Evolutionary conservation across 1,284 basidiomycete species (phyloP).

Genomic region (Fomes fomentarius): DNA sequence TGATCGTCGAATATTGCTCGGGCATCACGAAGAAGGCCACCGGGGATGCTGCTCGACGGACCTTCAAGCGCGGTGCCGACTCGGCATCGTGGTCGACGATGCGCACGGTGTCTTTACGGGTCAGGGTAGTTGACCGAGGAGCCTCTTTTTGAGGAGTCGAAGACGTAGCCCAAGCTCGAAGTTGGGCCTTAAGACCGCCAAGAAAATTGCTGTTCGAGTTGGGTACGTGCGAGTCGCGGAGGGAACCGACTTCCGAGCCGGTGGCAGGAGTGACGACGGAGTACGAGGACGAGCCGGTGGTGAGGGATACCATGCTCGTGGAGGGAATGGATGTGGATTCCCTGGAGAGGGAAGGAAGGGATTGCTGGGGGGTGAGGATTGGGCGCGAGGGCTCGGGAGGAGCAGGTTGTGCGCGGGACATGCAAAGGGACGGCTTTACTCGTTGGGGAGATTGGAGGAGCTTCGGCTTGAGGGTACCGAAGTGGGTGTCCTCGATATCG

Average conservation of each 20-base stretch:
- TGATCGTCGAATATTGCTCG: conserved; percentile 11
- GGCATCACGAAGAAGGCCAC: conserved; percentile 21
- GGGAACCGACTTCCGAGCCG: conserved; percentile 17
- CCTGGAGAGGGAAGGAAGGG: conserved; percentile 30
- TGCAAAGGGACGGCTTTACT: conserved; percentile 50
- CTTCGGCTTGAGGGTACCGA: conserved; percentile 39
- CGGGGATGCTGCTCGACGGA: conserved; percentile 15
- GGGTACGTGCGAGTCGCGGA: conserved; percentile 16
- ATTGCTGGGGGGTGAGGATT: conserved; percentile 34
- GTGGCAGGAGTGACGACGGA: conserved; percentile 35
- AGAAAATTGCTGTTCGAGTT: conserved; percentile 23
- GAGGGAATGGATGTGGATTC: conserved; percentile 29
- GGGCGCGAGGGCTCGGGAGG: conserved; percentile 36
- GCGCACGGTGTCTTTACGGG: conserved; percentile 15
- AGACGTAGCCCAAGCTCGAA: conserved; percentile 25
- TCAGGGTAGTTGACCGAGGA: conserved; percentile 25
- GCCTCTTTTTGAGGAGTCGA: conserved; percentile 19
- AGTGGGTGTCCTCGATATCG: conserved; percentile 27
- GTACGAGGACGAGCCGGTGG: conserved; percentile 33
- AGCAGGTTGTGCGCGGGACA: conserved; percentile 38
- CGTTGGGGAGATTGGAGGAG: conserved; percentile 42
- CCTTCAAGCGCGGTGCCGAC: conserved; percentile 2
- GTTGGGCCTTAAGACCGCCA: conserved; percentile 26
- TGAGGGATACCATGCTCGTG: conserved; percentile 31
- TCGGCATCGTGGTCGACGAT: conserved; percentile 12